phyloP scores from a whole-genome alignment of 805 yeast species.

The Hanseniaspora nectarophila region DNA sequence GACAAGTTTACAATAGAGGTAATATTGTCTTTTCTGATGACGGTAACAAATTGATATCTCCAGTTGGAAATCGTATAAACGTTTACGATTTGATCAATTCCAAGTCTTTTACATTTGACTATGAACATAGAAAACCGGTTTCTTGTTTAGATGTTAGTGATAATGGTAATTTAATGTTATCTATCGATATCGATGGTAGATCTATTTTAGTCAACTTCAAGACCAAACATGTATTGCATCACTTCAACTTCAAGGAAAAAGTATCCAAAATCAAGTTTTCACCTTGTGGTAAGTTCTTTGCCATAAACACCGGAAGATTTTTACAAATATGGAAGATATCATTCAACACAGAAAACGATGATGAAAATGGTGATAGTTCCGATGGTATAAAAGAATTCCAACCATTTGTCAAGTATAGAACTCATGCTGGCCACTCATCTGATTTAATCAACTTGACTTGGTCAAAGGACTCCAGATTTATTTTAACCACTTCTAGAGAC shows the following conservation, averaged over 20 bases:
- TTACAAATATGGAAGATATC: constrained; percentile 71
- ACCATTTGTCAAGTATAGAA: constrained; percentile 82
- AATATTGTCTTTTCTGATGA: constrained; percentile 74
- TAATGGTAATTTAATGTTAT: constrained; percentile 65
- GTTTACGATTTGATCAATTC: constrained; percentile 78
- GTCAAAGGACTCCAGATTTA: constrained; percentile 83
- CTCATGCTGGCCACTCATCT: constrained; percentile 85
- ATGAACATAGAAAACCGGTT: constrained; percentile 83
- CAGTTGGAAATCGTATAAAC: constrained; percentile 88
- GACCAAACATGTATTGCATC: constrained; percentile 76
- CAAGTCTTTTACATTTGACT: constrained; percentile 76
- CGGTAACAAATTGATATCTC: constrained; percentile 72
- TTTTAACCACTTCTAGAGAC: constrained; percentile 78
- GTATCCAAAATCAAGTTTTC: constrained; percentile 70
- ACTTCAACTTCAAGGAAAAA: constrained; percentile 78
- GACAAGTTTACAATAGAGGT: constrained; percentile 92
- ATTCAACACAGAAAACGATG: constrained; percentile 49
- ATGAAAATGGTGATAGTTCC: constrained; percentile 31
- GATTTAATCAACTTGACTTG: constrained; percentile 70
- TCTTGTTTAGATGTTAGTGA: constrained; percentile 67
- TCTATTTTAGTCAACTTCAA: constrained; percentile 81
- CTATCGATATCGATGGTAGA: constrained; percentile 85
- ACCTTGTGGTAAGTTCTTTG: constrained; percentile 79
- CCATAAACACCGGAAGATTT: constrained; percentile 69
- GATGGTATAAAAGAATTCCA: constrained; percentile 60